A percentile compares a stretch with the other conserved stretches of the same genome.
phyloP scores from a whole-genome alignment of 2,329 filamentous ascomycete species.

The Aspergillus aculeatus region DNA sequence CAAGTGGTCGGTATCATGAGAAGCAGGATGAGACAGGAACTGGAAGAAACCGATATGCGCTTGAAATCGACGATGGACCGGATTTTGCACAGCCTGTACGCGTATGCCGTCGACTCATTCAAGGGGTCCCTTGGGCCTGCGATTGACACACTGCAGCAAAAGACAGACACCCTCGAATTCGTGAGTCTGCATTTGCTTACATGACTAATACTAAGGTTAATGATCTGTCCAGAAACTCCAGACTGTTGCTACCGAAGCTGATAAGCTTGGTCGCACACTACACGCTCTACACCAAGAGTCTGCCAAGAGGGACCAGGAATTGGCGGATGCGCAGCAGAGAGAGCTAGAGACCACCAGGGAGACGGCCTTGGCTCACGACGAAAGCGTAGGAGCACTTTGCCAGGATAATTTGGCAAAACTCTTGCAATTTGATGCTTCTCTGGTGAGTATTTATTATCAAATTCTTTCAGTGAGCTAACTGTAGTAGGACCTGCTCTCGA shows the following conservation, averaged over 20 bases:
- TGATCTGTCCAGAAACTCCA: slow-evolving; percentile 30
- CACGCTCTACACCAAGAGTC: slow-evolving; percentile 28
- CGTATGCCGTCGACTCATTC: slow-evolving; percentile 20
- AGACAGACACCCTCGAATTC: slow-evolving; percentile 20
- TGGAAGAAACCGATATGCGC: slow-evolving; percentile 30
- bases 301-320: slow-evolving; percentile 27
- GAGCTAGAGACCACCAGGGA: slow-evolving; percentile 28
- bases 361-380: slow-evolving; percentile 31
- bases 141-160: slow-evolving; percentile 20
- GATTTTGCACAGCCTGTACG: slow-evolving; percentile 28
- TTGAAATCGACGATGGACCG: slow-evolving; percentile 26
- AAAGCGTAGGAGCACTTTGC: slow-evolving; percentile 34
- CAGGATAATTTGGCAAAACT: slow-evolving; percentile 31
- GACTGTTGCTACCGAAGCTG: slow-evolving; percentile 25
- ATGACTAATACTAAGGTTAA: slow-evolving; percentile 14
- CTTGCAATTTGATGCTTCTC: slow-evolving; percentile 32
- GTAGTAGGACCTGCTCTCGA: slow-evolving; percentile 33
- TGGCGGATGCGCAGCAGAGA: slow-evolving; percentile 26
- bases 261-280: slow-evolving; percentile 26
- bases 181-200: slow-evolving; percentile 12
- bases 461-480: slow-evolving; percentile 5
- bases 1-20: slow-evolving; percentile 32
- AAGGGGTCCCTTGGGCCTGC: slow-evolving; percentile 20
- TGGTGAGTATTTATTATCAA: slow-evolving; percentile 27
- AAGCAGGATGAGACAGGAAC: slow-evolving; percentile 28